Evolutionary conservation across 2,329 filamentous ascomycete species (phyloP).

Genomic region (Gyromitra esculenta): DNA sequence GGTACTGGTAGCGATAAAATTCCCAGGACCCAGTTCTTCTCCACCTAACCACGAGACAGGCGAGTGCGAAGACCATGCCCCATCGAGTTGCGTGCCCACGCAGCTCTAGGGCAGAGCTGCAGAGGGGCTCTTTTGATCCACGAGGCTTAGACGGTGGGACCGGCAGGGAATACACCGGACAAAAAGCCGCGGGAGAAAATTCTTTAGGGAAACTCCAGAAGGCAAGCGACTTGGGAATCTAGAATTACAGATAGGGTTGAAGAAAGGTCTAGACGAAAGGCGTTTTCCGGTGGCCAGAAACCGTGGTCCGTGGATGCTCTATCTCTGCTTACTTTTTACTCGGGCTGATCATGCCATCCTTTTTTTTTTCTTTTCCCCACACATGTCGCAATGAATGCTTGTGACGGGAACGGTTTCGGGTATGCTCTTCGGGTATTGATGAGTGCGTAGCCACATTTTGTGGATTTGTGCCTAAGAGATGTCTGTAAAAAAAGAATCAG

Average conservation of each 20-base stretch:
- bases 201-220: slow-evolving; percentile 22
- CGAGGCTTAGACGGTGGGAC: slow-evolving; percentile 36
- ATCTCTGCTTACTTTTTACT: slow-evolving; percentile 47
- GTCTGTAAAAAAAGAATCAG: slow-evolving; percentile 11
- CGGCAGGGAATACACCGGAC: slow-evolving; percentile 25
- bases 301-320: slow-evolving; percentile 31
- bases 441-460: slow-evolving; percentile 24
- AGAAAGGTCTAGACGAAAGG: slow-evolving; percentile 35
- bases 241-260: not conserved
- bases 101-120: slow-evolving; percentile 30
- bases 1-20: slow-evolving; percentile 32
- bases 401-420: slow-evolving; percentile 50
- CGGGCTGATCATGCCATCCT: slow-evolving; percentile 48
- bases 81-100: slow-evolving; percentile 27
- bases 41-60: slow-evolving; percentile 31
- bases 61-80: slow-evolving; percentile 19
- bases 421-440: slow-evolving; percentile 43
- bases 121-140: slow-evolving; percentile 41
- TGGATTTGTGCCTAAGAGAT: slow-evolving; percentile 25
- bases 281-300: slow-evolving; percentile 38
- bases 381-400: slow-evolving; percentile 51
- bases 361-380: slow-evolving; percentile 46
- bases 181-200: slow-evolving; percentile 39
- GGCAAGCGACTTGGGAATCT: slow-evolving; percentile 7
- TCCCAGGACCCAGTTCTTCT: slow-evolving; percentile 47